Evolutionary conservation across 495 filamentous ascomycete genomes (phyloP), one percentile per base, ranked within the genome.

Genomic region (Penicillium chermesinum): DNA sequence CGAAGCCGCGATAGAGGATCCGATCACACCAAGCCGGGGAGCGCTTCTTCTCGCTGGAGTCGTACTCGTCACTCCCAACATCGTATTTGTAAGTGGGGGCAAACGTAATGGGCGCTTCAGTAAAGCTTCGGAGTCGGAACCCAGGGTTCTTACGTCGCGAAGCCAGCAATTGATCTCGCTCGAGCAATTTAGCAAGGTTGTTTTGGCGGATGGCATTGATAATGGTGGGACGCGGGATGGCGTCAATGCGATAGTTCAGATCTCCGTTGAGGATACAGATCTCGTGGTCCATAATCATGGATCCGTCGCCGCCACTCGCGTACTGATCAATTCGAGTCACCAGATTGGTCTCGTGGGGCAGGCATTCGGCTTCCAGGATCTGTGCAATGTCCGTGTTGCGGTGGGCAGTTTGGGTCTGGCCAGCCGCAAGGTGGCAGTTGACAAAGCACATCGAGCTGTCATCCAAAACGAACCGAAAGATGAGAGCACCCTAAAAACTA

Each of bases 31-130:
- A 98, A 7, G 93, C 93, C 1, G 93, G 93, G n/a, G 88, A 82
- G 3, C 93, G 81, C 63, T 89, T 87, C 77, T 98, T 98, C 60
- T 98, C 93, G 49, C 85, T 89, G 2, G 86, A 84, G 59, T 98
- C 93, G 63, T 98, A 98, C 19, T 82, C 84, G 62, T 96, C 89
- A 7, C 88, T 93, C 10, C 90, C 91, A 1, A 96, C 88, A 58
- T 98, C 93, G 64, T 97, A 98, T 65, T 98, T 98, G 71, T 98
- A 98, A 2, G 93, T 98, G 7, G 93, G 93, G 13, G 87, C 84
- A 61, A 98, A 98, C 0, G 82, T 85, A 58, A 98, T 96, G 0
- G 83, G 84, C 10, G 80, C 73, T 67, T 98, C 93, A 14, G 82
- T 81, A 58, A 98, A 97, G 3, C 86, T 83, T 15, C 91, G 82